Base-by-base conservation (phyloP, 2,329 filamentous ascomycete genomes). In the Diaporthe destruens region DNA sequence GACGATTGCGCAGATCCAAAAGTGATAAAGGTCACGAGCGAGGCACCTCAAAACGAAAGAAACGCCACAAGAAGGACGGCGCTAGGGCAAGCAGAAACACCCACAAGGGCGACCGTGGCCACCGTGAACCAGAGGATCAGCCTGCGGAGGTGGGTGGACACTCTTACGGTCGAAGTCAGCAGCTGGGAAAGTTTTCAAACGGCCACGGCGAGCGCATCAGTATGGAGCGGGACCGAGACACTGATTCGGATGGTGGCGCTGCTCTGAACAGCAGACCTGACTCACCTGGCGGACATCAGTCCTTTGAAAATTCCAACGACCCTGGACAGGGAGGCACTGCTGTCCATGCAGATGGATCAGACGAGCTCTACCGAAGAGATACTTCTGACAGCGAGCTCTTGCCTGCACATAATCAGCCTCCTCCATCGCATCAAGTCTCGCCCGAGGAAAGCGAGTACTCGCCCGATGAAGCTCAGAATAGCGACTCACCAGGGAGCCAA, bases 381-480 rank as follows among this genome's bases (percentile, higher is more conserved):
- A 4, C 12, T 39, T 66, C 39, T 23, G 69, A 36, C 18, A 34
- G 32, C 11, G 55, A 44, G 12, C 11, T 34, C 18, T 8, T 36
- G 23, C 36, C 65, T 42, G 12, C 36, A 67, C n/a, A 36, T 49
- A 54, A 36, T 29, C 23, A 20, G 16, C 70, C 71, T 12, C 72
- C 71, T 12, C 66, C 57, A 42, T 70, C 72, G 36, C 61, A 57
- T 23, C 66, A 74, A 44, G 9, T 36, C 2, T 56, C 70, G 9
- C 16, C 65, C 2, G 51, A 14, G 16, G 65, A 34, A 14, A 57
- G 65, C 16, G 55, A 74, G 6, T 56, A 44, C 32, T 68, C 54
- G 14, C 16, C 55, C 4, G 14, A 56, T 29, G 72, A 56, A 32
- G 67, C 36, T 25, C 57, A 53, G 42, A 59, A 18, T 18, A 57